Percentiles rank a stretch among this genome's conserved stretches.
phyloP scores from a whole-genome alignment of 1,284 basidiomycete species.

The Dichomitus squalens region DNA sequence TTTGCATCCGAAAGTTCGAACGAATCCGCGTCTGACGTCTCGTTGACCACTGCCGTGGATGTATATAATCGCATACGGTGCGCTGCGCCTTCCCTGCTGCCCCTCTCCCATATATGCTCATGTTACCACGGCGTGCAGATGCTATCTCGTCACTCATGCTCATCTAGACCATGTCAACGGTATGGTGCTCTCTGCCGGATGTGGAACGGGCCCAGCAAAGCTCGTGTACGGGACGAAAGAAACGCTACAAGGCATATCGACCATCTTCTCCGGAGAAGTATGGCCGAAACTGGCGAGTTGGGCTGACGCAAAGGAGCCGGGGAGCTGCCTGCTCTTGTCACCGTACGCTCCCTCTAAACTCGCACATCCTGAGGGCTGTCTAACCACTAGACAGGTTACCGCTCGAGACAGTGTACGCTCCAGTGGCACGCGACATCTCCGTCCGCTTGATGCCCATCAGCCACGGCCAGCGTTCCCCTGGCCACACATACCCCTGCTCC shows the following conservation, averaged over 20 bases:
- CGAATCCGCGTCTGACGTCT: conserved; percentile 22
- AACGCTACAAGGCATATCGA: conserved; percentile 69
- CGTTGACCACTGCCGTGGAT: conserved; percentile 44
- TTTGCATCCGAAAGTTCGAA: conserved; percentile 37
- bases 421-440: conserved; percentile 56
- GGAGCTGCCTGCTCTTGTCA: conserved; percentile 58
- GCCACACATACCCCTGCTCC: conserved; percentile 62
- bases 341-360: conserved; percentile 28
- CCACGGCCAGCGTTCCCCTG: conserved; percentile 55
- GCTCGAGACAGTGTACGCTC: conserved; percentile 50
- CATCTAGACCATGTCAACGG: conserved; percentile 84
- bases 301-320: conserved; percentile 52
- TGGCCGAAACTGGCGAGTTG: conserved; percentile 86
- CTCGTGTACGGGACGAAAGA: conserved; percentile 63
- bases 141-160: conserved; percentile 78
- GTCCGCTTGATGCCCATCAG: conserved; percentile 69
- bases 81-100: conserved; percentile 19
- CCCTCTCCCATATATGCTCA: not conserved
- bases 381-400: conserved; percentile 25
- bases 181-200: conserved; percentile 76
- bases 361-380: not conserved
- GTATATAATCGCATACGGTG: conserved; percentile 65
- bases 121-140: conserved; percentile 40
- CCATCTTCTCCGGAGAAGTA: conserved; percentile 74
- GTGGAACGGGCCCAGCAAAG: conserved; percentile 61